These are phyloP conservation scores for Zelonia costaricensis DNA, from an alignment of 208 protist species.

Conservation along the genomic window DNA sequence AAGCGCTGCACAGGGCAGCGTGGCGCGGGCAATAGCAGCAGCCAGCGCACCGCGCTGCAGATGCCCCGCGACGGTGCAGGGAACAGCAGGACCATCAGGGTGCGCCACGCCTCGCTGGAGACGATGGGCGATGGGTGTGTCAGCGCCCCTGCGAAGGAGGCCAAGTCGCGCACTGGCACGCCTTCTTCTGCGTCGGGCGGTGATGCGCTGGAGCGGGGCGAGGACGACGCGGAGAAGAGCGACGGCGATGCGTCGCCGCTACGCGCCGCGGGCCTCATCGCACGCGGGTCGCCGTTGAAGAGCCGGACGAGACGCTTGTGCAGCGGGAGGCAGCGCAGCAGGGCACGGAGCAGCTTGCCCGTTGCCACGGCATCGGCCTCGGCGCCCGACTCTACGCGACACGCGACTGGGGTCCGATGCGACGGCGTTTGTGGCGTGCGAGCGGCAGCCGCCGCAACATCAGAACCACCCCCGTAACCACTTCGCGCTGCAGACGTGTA, in stretches of 20 bases:
- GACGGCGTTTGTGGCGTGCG: too few relatives aligned
- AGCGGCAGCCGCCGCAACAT: background rate
- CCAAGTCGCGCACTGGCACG: background rate
- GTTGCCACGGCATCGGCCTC: conserved; percentile 18
- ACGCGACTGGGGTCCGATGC: too few relatives aligned
- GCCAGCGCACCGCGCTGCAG: background rate
- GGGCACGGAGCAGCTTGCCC: conserved; percentile 16
- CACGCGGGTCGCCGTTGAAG: background rate
- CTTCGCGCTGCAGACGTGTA: background rate
- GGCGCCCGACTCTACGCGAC: background rate
- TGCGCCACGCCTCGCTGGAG: conserved; percentile 53
- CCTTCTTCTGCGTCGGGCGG: background rate
- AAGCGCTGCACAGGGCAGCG: conserved; percentile 24
- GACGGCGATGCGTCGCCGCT: background rate
- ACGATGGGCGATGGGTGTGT: conserved; percentile 35
- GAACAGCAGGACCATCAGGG: conserved; percentile 36
- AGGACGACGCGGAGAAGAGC: too few relatives aligned
- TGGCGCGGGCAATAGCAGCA: conserved; percentile 8
- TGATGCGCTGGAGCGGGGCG: too few relatives aligned
- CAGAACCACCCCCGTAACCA: background rate
- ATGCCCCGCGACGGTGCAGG: background rate
- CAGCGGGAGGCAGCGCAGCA: conserved; percentile 21
- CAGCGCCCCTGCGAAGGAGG: conserved; percentile 21
- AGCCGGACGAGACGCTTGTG: conserved; percentile 12
- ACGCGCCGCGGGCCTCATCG: background rate